phyloP scores from a whole-genome alignment of 2,329 filamentous ascomycete genomes.

The Nemania sp. region DNA sequence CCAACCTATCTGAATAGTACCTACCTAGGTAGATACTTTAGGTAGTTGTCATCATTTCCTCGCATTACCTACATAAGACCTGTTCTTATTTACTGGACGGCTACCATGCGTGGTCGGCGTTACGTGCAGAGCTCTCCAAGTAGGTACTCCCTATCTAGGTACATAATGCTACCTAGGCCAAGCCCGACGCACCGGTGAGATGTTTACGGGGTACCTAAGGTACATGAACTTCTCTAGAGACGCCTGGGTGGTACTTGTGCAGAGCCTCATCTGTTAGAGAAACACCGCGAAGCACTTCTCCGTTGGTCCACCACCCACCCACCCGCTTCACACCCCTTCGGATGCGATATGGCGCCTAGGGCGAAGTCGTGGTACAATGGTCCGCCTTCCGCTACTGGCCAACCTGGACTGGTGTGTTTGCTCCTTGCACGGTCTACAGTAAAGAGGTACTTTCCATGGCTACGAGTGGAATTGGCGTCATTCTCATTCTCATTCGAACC shows the following conservation, averaged over 20 bases:
- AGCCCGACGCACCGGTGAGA: background rate
- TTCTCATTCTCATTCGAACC: background rate
- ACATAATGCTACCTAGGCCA: background rate
- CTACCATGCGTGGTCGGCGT: background rate
- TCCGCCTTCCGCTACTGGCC: conserved; percentile 33
- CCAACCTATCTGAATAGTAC: too few relatives aligned
- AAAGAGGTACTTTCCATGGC: background rate
- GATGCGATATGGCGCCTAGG: conserved; percentile 15
- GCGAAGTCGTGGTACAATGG: conserved; percentile 31
- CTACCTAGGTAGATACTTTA: too few relatives aligned
- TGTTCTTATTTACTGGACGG: background rate
- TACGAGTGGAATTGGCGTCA: background rate
- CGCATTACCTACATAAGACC: background rate
- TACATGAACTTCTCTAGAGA: background rate
- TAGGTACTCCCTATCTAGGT: background rate
- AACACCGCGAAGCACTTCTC: conserved; percentile 30
- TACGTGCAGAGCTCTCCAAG: background rate
- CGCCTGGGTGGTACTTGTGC: conserved; percentile 36
- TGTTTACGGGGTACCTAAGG: background rate
- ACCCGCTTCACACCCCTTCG: conserved; percentile 40
- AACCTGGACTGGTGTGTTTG: background rate
- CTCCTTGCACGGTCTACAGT: background rate
- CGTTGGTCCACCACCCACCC: conserved; percentile 21
- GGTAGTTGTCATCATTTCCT: conserved; percentile 7
- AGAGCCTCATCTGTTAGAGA: conserved; percentile 49